Base-by-base conservation (phyloP, 2,329 filamentous ascomycete genomes). In the Metarhizium sp. region DNA sequence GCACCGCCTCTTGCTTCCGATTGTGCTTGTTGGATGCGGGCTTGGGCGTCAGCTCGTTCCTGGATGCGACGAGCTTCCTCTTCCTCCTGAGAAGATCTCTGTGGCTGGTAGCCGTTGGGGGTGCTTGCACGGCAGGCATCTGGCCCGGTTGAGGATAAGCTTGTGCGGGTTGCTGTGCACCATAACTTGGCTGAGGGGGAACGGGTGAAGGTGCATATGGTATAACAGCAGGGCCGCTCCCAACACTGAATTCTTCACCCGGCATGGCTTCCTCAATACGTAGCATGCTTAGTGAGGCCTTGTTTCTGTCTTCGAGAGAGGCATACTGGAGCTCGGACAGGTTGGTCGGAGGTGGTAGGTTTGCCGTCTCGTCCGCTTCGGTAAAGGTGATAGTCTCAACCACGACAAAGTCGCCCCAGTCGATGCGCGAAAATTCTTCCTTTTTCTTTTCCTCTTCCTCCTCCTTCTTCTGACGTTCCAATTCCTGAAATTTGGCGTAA, bases 331-430 rank as follows among this genome's bases (percentile, higher is more conserved):
- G 78, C 64, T 99, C 94, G 60, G 90, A 88, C 46, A 96, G 83
- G 5, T 87, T 91, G 4, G 90, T 94, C 1, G 94, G 94, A 1
- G 92, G 87, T 36, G 92, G 92, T 11, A 99, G 84, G 60, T 94
- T 87, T 42, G 85, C 84, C 59, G 88, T 82, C 62, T 96, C 92
- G 69, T 99, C 94, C 43, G 83, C 81, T 62, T 96, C 92, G 57
- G 84, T 91, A 70, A 99, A 99, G 16, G 90, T 78, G 54, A 99
- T 92, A 0, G 92, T 96, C 71, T 96, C 94, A 48, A 96, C 91
- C 20, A 99, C 88, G 38, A 92, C 86, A 64, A 99, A 99, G 68
- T 97, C 92, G 66, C 95, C 90, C 94, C 94, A 99, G 71, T 99
- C 94, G 59, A 99, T 94, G 63, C 94, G 87, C 1, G 88, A 87